Percentiles rank a stretch among this genome's conserved stretches.
Conservation (phyloP, 257 asterid genomes). For the Eucommia ulmoides region DNA sequence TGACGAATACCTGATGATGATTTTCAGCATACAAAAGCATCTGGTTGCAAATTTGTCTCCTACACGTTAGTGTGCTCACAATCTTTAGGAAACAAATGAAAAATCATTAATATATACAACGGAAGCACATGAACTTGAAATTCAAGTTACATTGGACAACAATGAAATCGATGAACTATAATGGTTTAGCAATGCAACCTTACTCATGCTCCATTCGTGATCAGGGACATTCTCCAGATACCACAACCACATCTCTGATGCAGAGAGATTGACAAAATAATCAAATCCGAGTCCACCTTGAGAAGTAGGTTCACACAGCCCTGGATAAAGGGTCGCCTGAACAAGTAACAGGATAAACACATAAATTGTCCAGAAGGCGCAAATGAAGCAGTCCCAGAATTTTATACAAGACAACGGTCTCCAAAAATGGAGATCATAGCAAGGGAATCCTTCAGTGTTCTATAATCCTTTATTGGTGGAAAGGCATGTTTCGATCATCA, state of each 20-base stretch:
- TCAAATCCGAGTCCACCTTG: slow-evolving; percentile 98
- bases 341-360: no score
- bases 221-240: slow-evolving; percentile 68
- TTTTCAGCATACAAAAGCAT: slow-evolving; percentile 93
- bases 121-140: background rate
- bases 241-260: slow-evolving; percentile 80
- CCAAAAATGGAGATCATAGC: background rate
- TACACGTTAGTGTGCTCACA: slow-evolving; percentile 55
- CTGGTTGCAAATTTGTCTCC: slow-evolving; percentile 39
- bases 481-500: no score
- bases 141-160: no score
- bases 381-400: background rate
- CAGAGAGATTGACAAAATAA: slow-evolving; percentile 80
- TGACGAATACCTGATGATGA: slow-evolving; percentile 70
- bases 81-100: slow-evolving; percentile 40
- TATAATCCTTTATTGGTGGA: background rate
- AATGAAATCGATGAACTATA: no score
- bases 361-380: background rate
- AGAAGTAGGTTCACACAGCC: slow-evolving; percentile 76
- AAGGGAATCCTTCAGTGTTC: background rate
- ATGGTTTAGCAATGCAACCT: slow-evolving; percentile 35
- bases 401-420: background rate
- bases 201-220: slow-evolving; percentile 84
- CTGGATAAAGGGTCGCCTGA: slow-evolving; percentile 89
- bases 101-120: slow-evolving; percentile 3